These are phyloP conservation scores for Clavaria fumosa DNA, from an alignment of 768 basidiomycete species.

Conservation along the genomic window DNA sequence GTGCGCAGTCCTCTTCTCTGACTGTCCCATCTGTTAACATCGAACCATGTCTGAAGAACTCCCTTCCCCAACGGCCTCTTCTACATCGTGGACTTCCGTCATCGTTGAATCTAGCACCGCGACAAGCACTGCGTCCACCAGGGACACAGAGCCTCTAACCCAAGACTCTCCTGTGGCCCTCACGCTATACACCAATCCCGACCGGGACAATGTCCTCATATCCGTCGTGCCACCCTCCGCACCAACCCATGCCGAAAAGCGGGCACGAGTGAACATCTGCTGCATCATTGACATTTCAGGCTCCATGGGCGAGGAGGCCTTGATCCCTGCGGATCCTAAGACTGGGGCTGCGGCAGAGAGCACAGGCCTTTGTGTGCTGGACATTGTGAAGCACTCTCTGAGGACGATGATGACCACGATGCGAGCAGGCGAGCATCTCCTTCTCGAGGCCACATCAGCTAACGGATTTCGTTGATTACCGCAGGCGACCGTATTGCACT, in stretches of 20 bases:
- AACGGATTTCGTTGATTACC: not conserved
- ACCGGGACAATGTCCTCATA: conserved; percentile 1
- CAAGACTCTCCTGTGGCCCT: not conserved
- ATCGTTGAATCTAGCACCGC: no score
- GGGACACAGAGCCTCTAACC: no score
- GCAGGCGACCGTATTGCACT: conserved; percentile 6
- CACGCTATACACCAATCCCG: conserved; percentile 4
- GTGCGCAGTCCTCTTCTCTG: no score
- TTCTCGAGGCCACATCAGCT: not conserved
- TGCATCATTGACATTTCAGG: conserved; percentile 8
- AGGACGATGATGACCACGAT: conserved; percentile 7
- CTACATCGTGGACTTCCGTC: no score
- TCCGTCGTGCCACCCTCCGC: conserved; percentile 1
- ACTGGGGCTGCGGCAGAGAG: conserved; percentile 5
- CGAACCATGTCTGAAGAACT: no score
- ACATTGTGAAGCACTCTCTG: conserved; percentile 7
- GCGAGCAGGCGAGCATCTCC: conserved; percentile 2
- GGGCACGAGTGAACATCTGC: conserved; percentile 6
- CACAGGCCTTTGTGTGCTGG: conserved; percentile 7
- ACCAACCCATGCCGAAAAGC: not conserved
- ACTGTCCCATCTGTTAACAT: no score
- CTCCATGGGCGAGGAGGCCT: conserved; percentile 6
- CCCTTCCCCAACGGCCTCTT: no score
- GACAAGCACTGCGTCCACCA: no score
- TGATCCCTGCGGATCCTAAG: conserved; percentile 3